phyloP scores from a whole-genome alignment of 2,329 filamentous ascomycete species.

The Aspergillus ruber region DNA sequence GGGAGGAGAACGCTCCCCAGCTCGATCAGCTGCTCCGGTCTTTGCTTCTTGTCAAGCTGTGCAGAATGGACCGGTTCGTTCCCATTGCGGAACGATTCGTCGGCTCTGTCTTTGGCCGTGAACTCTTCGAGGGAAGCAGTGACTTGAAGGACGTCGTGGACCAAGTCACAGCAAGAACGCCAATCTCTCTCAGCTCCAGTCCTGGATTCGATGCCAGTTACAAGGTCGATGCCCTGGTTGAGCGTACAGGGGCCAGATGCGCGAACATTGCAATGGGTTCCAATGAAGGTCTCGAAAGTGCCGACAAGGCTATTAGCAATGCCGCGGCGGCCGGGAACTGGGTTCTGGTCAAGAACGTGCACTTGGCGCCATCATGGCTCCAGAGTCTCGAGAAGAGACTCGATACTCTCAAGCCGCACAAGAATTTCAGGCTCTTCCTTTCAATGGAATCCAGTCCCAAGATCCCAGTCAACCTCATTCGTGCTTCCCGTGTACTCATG shows the following conservation, averaged over 20 bases:
- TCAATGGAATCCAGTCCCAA: constrained; percentile 97
- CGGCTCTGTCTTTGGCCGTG: constrained; percentile 72
- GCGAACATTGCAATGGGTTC: constrained; percentile 99
- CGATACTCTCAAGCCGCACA: constrained; percentile 87
- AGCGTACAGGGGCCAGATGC: constrained; percentile 72
- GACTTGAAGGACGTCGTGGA: constrained; percentile 80
- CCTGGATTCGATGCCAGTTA: constrained; percentile 97
- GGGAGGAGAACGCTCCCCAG: constrained; percentile 58
- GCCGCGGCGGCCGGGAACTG: constrained; percentile 87
- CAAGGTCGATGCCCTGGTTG: constrained; percentile 94
- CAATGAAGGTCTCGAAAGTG: constrained; percentile 83
- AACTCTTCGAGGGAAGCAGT: constrained; percentile 75
- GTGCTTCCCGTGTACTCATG: constrained; percentile 89
- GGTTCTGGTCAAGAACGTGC: constrained; percentile 99
- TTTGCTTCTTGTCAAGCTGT: constrained; percentile 87
- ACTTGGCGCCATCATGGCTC: constrained; percentile 90
- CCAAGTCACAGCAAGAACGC: constrained; percentile 75
- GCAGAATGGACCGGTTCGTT: constrained; percentile 91
- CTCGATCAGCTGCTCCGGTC: constrained; percentile 73
- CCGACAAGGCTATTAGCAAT: constrained; percentile 90
- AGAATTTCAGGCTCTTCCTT: constrained; percentile 88
- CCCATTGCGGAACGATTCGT: constrained; percentile 91
- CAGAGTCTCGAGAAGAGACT: constrained; percentile 96
- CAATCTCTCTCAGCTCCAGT: constrained; percentile 87
- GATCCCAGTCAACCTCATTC: constrained; percentile 92